Evolutionary conservation across 192 early-diverging fungal genomes (phyloP).

Genomic region (Coemansia sp.): DNA sequence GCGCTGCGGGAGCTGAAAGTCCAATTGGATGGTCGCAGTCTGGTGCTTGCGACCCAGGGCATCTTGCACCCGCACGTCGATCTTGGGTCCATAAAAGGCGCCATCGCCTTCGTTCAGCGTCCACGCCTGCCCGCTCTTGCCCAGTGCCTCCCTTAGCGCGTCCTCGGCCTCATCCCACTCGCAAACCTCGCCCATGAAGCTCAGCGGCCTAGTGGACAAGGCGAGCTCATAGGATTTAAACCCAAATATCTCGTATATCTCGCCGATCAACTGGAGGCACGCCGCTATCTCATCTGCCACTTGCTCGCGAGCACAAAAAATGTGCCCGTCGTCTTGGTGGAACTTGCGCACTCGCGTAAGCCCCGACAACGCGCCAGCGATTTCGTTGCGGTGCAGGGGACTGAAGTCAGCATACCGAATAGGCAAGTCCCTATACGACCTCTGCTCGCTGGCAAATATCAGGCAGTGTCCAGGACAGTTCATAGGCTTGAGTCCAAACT

Average conservation of each 20-base stretch:
- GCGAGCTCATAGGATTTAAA: conserved; percentile 77
- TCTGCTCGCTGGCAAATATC: conserved; percentile 74
- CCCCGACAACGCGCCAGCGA: conserved; percentile 84
- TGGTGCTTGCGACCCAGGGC: conserved; percentile 81
- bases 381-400: conserved; percentile 91
- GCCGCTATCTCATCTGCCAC: conserved; percentile 75
- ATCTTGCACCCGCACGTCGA: conserved; percentile 85
- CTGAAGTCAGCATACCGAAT: conserved; percentile 90
- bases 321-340: conserved; percentile 97
- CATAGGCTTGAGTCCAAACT: conserved; percentile 94
- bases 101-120: conserved; percentile 81
- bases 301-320: conserved; percentile 85
- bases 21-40: conserved; percentile 92
- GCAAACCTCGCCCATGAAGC: conserved; percentile 66
- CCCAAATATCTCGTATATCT: conserved; percentile 74
- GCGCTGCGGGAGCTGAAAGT: conserved; percentile 88
- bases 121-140: conserved; percentile 62
- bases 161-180: conserved; percentile 84
- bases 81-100: conserved; percentile 97
- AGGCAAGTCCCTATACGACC: conserved; percentile 88
- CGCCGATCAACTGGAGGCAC: conserved; percentile 73
- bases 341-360: conserved; percentile 90
- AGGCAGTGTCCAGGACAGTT: conserved; percentile 97
- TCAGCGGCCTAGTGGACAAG: conserved; percentile 78
- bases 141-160: conserved; percentile 68